Base-by-base conservation (phyloP, 2,329 filamentous ascomycete species). In the Elsinoe necatrix region DNA sequence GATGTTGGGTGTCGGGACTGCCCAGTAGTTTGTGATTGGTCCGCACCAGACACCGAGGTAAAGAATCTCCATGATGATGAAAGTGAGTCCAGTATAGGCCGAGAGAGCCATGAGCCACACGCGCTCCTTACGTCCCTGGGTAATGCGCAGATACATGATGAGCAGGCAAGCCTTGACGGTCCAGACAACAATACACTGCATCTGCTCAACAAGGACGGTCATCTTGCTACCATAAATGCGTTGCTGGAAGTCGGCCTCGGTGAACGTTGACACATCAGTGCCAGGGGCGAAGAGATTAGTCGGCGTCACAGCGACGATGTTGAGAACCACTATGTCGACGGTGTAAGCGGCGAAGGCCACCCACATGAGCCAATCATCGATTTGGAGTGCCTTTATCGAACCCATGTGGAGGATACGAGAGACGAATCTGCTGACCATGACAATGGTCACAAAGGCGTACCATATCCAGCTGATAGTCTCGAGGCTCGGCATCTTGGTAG, bases 281-380 rank as follows among this genome's bases (percentile, higher is more conserved):
- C 69, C 69, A 0, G 71, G 70, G 0, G 72, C 71, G 16, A 76
- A 63, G 0, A 77, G 70, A 51, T 77, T 77, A 4, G 71, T 73
- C 20, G 67, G 66, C 2, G 67, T 65, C 55, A 70, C 65, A 7
- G 69, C 64, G 56, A 75, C 73, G 43, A 70, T 70, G 62, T 76
- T 77, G 61, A 75, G 71, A 14, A 71, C 69, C 11, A 73, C 72
- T 23, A 83, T 72, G 20, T 80, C 70, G 4, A 71, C 70, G 29
- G 76, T 78, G 58, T 82, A 78, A 48, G 69, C 69, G 11, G 69
- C 69, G 59, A 77, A 68, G 6, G 77, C 74, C 57, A 81, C 69
- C 7, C 77, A 42, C 79, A 83, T 83, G 21, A 80, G 68, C 63
- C 75, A 81, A 63, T 84, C 81, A 61, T 83, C 81, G 25, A 75